Evolutionary conservation across 2,329 filamentous ascomycete species (phyloP).

Genomic region (Passalora sequoiae): DNA sequence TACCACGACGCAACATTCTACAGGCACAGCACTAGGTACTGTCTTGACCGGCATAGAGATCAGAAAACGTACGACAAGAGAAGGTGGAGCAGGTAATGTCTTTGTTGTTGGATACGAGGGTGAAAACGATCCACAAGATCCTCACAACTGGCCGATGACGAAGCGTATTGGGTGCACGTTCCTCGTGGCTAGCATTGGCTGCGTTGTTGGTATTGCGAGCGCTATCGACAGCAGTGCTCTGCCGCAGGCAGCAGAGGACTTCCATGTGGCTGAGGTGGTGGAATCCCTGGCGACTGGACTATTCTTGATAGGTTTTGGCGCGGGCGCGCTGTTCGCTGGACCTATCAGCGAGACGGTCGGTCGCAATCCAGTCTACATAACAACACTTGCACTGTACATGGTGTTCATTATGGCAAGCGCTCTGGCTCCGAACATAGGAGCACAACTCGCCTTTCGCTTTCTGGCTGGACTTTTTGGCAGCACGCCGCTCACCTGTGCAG

Average conservation of each 20-base stretch:
- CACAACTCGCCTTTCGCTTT: constrained; percentile 48
- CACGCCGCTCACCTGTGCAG: constrained; percentile 44
- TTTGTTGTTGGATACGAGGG: constrained; percentile 39
- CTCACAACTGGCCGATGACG: constrained; percentile 35
- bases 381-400: constrained; percentile 44
- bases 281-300: constrained; percentile 48
- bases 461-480: constrained; percentile 46
- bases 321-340: constrained; percentile 46
- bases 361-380: constrained; percentile 46
- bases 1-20: constrained; percentile 29
- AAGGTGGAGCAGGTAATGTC: constrained; percentile 36
- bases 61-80: constrained; percentile 33
- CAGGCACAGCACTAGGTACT: constrained; percentile 32
- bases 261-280: constrained; percentile 48
- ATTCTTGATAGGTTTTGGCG: constrained; percentile 40
- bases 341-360: constrained; percentile 46
- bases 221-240: constrained; percentile 51
- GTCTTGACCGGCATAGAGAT: constrained; percentile 37
- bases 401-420: constrained; percentile 47
- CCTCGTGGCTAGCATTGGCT: constrained; percentile 42
- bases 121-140: constrained; percentile 33
- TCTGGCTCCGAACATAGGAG: constrained; percentile 44
- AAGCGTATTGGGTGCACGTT: constrained; percentile 32
- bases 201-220: constrained; percentile 49
- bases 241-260: constrained; percentile 41